phyloP scores from a whole-genome alignment of 2,329 filamentous ascomycete genomes.

The Lomentospora prolificans region DNA sequence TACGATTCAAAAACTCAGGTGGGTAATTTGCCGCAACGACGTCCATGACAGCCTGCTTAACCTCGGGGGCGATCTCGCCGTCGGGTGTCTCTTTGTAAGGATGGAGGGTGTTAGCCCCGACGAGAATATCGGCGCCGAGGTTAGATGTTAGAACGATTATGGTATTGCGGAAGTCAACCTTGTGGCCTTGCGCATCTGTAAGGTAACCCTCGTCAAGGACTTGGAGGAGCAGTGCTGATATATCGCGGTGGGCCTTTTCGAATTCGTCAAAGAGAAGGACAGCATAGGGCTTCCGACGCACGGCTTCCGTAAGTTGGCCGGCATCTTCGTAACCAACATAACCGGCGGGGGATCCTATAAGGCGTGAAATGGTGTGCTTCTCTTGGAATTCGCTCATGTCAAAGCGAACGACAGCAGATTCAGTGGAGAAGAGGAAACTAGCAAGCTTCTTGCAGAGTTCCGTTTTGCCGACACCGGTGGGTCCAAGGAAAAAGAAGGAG shows the following conservation, averaged over 20 bases:
- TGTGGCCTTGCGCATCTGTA: slow-evolving; percentile 91
- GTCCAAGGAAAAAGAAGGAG: slow-evolving; percentile 95
- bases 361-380: slow-evolving; percentile 86
- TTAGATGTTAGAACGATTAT: slow-evolving; percentile 96
- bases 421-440: slow-evolving; percentile 83
- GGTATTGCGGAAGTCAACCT: slow-evolving; percentile 93
- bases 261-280: slow-evolving; percentile 95
- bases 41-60: slow-evolving; percentile 78
- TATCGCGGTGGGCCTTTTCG: slow-evolving; percentile 93
- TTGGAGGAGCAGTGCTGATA: slow-evolving; percentile 82
- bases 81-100: slow-evolving; percentile 52
- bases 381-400: slow-evolving; percentile 99
- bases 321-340: slow-evolving; percentile 97
- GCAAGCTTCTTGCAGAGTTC: slow-evolving; percentile 96
- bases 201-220: slow-evolving; percentile 94
- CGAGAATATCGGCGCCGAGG: slow-evolving; percentile 82
- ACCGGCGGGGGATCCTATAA: slow-evolving; percentile 87
- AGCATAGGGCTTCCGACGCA: slow-evolving; percentile 88
- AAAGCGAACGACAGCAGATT: slow-evolving; percentile 83
- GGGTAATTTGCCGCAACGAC: slow-evolving; percentile 67
- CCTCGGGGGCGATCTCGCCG: slow-evolving; percentile 61
- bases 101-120: slow-evolving; percentile 59
- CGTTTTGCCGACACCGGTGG: slow-evolving; percentile 94
- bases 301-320: slow-evolving; percentile 89
- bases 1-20: slow-evolving; percentile 91